Conservation (phyloP, 1,284 basidiomycete species). For the Meripilus lineatus region DNA sequence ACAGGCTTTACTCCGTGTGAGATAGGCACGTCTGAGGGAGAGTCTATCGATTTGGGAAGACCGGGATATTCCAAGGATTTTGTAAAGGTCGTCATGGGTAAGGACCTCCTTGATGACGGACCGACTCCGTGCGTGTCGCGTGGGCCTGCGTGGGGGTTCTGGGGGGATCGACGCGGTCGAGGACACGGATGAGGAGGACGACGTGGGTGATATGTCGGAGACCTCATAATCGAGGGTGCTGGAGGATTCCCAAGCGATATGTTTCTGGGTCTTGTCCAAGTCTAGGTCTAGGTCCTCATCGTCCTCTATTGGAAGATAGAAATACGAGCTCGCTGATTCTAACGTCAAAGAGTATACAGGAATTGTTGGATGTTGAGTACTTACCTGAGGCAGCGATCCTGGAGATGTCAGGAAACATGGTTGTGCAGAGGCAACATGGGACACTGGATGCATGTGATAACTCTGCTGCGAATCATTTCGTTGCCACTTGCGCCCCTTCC, state of each 20-base stretch:
- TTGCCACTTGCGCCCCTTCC: too few relatives aligned
- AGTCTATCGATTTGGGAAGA: constrained; percentile 54
- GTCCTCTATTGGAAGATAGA: constrained; percentile 58
- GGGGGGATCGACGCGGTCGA: constrained; percentile 15
- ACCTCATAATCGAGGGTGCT: constrained; percentile 14
- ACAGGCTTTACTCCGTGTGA: constrained; percentile 69
- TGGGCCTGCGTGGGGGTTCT: constrained; percentile 12
- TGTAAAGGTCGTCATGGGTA: constrained; percentile 59
- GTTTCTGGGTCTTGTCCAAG: constrained; percentile 30
- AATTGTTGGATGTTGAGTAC: constrained; percentile 4
- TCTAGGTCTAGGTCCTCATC: constrained; percentile 39
- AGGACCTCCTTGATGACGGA: constrained; percentile 50
- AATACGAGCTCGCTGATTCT: constrained; percentile 47
- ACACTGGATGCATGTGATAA: constrained; percentile 23
- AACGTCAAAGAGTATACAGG: constrained; percentile 3
- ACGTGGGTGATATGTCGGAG: constrained; percentile 7
- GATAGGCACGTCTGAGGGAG: constrained; percentile 69
- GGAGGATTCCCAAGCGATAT: constrained; percentile 40
- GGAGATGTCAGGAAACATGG: constrained; percentile 53
- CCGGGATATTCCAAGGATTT: constrained; percentile 61
- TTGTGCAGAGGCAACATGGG: constrained; percentile 20
- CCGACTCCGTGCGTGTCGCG: constrained; percentile 18
- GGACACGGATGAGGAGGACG: constrained; percentile 24
- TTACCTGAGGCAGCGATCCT: constrained; percentile 37
- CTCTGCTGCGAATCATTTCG: too few relatives aligned